Evolutionary conservation across 495 filamentous ascomycete genomes (phyloP), one percentile per base, ranked within the genome.

Genomic region (Talaromyces stipitatus): DNA sequence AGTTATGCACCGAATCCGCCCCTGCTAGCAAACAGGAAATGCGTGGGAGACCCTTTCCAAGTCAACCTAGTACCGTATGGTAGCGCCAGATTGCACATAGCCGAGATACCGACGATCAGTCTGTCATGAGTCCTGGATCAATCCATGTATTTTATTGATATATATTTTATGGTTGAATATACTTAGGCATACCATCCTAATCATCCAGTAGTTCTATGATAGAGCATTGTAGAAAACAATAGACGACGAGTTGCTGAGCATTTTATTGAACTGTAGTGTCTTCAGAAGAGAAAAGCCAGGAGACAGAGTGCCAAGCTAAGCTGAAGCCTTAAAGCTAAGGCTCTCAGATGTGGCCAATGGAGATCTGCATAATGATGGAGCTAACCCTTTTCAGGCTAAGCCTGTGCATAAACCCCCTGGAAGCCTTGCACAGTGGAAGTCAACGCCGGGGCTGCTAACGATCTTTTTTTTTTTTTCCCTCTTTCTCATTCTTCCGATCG

Each of bases 21-120:
- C 6, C 61, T 68, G 14, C 52, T 61, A 52, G 54, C 58, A 20
- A 46, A 71, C 53, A 62, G 71, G 59, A 62, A 68, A 27, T 69
- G 76, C 67, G 50, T 66, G 0, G 77, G 74, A 0, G 66, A 67
- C 27, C 58, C 69, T 36, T 72, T 73, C 26, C 65, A 73, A 51
- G 73, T 76, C 12, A 71, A 62, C 32, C 61, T 85, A 26, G 72
- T 78, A 56, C 83, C 83, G 24, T 83, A 82, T 65, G 82, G 77
- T 4, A 74, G 71, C 59, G 75, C 78, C 48, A 84, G 84, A 69
- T 59, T 82, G 47, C 81, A 82, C 65, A 83, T 85, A 73, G 76
- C 77, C 11, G 78, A 85, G 58, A 64, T 86, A 55, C 82, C 83
- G 24, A 55, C 54, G n/a, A 27, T 55, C 22, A 46, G 24, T 46